Evolutionary conservation across 805 yeast species (phyloP), one percentile per base, ranked within the genome.

Genomic region (Lachancea kluyveri): DNA sequence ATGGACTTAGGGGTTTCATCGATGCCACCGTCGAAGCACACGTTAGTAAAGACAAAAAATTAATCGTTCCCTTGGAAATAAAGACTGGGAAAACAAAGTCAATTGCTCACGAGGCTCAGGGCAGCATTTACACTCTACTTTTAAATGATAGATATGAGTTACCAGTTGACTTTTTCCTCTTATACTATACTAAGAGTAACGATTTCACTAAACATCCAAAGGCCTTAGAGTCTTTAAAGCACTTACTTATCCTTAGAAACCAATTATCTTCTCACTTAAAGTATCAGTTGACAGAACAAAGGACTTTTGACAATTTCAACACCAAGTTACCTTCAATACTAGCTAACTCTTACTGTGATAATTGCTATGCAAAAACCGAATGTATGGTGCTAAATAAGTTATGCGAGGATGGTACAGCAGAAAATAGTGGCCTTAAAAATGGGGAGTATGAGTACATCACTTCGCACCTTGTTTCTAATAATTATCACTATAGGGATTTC

Each of bases 1-100:
- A 72, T 60, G 99, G 99, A 0, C 58, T 92, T 6, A 74, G 85
- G 43, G 99, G 99, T 0, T 74, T 79, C 45, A 75, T 88, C 11
- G 99, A 92, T 60, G 95, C 80, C 3, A 86, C 95, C 0, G 68
- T 86, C 2, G 81, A 80, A 43, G 80, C 82, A 0, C 54, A 61
- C 16, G 50, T 69, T 6, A 64, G 64, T 4, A 48, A 53, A 9
- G 41, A 44, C 2, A 70, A 71, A n/a, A 71, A 64, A 20, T 67
- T 51, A 33, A 67, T 86, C 8, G 69, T 77, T 1, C 97, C 96
- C 0, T 64, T 92, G 60, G 99, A 92, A 52, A 75, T 92, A 36
- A 92, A 92, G 52, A 86, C 97, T 0, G 96, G 97, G 0, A 65
- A 64, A 31, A 58, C 67, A 19, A 74, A 72, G 28, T 65, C 75